Percentiles rank a stretch among this genome's conserved stretches.
Evolutionary conservation across 176 grass and related monocot species (phyloP).

Genomic region (Aegilops sharonensis): DNA sequence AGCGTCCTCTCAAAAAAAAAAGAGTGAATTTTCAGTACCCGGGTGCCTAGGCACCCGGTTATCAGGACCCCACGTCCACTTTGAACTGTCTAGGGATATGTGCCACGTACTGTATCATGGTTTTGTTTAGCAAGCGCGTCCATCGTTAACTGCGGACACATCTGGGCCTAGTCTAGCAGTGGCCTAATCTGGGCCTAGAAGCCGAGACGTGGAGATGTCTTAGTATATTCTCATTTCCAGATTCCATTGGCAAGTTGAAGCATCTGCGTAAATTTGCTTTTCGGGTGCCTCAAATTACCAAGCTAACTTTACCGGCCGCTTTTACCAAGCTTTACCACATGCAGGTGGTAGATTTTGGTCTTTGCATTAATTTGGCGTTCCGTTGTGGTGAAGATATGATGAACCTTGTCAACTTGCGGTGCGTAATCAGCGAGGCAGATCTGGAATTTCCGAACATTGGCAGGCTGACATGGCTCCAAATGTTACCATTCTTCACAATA

Average conservation of each 20-base stretch:
- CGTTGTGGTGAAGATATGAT: background rate
- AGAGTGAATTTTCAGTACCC: too few relatives aligned
- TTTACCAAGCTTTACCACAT: background rate
- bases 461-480: background rate
- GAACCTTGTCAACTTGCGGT: background rate
- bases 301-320: background rate
- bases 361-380: background rate
- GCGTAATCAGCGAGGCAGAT: background rate
- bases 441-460: background rate
- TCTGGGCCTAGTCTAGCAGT: too few relatives aligned
- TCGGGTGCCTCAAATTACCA: background rate
- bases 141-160: too few relatives aligned
- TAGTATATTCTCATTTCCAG: background rate
- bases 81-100: too few relatives aligned
- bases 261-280: background rate
- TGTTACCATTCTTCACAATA: background rate
- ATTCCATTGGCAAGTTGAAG: background rate
- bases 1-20: too few relatives aligned
- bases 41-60: too few relatives aligned
- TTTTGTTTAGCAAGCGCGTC: too few relatives aligned
- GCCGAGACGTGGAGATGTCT: too few relatives aligned
- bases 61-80: too few relatives aligned
- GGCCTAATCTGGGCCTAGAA: too few relatives aligned
- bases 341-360: background rate
- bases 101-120: too few relatives aligned